Conservation (phyloP, 2,329 filamentous ascomycete species). For the Aschersonia sp. region DNA sequence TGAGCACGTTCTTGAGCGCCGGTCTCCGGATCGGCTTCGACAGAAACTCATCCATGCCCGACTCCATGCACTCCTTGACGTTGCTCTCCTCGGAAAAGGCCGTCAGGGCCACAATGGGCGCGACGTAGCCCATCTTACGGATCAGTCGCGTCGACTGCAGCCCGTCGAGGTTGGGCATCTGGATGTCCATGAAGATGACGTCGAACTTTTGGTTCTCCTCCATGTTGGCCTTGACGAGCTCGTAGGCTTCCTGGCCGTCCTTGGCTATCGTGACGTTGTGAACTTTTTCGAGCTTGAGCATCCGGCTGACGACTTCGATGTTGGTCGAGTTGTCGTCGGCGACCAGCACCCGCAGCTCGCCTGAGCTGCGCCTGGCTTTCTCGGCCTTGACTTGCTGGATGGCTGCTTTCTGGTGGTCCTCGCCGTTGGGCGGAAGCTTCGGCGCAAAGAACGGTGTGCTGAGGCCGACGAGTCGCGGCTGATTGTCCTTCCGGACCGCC, state of each 20-base stretch:
- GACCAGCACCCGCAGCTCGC: constrained; percentile 67
- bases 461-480: constrained; percentile 69
- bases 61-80: constrained; percentile 71
- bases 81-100: constrained; percentile 88
- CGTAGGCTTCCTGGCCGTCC: constrained; percentile 75
- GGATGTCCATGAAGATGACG: constrained; percentile 90
- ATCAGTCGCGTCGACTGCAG: constrained; percentile 77
- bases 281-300: constrained; percentile 64
- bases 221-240: constrained; percentile 74
- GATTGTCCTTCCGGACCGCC: constrained; percentile 14
- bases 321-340: constrained; percentile 56
- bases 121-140: constrained; percentile 70
- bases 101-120: constrained; percentile 80
- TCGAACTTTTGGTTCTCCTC: constrained; percentile 59
- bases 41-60: constrained; percentile 85
- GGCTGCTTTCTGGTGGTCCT: constrained; percentile 47
- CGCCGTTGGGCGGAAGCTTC: constrained; percentile 19
- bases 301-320: constrained; percentile 42
- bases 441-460: constrained; percentile 68
- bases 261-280: constrained; percentile 81
- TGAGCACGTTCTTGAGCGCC: constrained; percentile 72
- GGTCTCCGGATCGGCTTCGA: constrained; percentile 65
- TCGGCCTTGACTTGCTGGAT: constrained; percentile 50
- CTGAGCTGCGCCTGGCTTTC: constrained; percentile 27
- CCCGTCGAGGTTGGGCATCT: constrained; percentile 88